A percentile compares a stretch with the other conserved stretches of the same genome.
Evolutionary conservation across 108 stramenopile species (phyloP).

Genomic region (Cylindrotheca closterium): DNA sequence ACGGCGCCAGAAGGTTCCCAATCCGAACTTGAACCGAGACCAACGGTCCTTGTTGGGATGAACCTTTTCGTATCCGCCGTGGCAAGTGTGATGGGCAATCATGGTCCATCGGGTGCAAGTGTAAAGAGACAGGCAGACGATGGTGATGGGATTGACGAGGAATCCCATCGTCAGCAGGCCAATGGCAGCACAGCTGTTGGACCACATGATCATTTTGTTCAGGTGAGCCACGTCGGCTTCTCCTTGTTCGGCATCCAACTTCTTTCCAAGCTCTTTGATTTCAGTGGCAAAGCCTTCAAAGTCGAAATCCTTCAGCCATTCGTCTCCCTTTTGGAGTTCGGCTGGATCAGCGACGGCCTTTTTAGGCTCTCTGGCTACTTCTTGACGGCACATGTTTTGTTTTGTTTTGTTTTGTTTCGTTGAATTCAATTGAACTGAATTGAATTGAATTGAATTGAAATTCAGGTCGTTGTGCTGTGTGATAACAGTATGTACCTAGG

Average conservation of each 20-base stretch:
- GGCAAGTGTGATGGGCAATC: constrained; percentile 78
- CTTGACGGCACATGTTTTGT: no score
- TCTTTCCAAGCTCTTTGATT: constrained; percentile 73
- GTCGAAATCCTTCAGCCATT: constrained; percentile 84
- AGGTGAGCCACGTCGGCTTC: constrained; percentile 84
- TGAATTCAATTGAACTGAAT: no score
- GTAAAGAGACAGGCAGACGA: constrained; percentile 55
- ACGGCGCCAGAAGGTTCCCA: constrained; percentile 53
- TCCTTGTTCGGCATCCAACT: constrained; percentile 76
- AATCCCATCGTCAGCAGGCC: constrained; percentile 65
- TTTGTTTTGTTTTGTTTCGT: no score
- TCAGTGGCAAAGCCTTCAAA: constrained; percentile 78
- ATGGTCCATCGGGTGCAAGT: constrained; percentile 71
- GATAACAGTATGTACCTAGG: no score
- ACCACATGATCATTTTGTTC: constrained; percentile 87
- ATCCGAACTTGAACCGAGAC: constrained; percentile 61
- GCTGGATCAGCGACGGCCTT: not conserved
- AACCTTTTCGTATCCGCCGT: constrained; percentile 74
- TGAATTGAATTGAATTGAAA: no score
- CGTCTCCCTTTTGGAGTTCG: constrained; percentile 45
- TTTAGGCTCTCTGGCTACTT: no score
- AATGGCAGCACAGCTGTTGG: constrained; percentile 67
- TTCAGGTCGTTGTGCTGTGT: no score
- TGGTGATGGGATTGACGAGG: constrained; percentile 56
- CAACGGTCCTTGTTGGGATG: constrained; percentile 55